These are phyloP conservation scores for Aspergillus udagawae DNA, from an alignment of 2,329 filamentous ascomycete species.

Conservation along the genomic window DNA sequence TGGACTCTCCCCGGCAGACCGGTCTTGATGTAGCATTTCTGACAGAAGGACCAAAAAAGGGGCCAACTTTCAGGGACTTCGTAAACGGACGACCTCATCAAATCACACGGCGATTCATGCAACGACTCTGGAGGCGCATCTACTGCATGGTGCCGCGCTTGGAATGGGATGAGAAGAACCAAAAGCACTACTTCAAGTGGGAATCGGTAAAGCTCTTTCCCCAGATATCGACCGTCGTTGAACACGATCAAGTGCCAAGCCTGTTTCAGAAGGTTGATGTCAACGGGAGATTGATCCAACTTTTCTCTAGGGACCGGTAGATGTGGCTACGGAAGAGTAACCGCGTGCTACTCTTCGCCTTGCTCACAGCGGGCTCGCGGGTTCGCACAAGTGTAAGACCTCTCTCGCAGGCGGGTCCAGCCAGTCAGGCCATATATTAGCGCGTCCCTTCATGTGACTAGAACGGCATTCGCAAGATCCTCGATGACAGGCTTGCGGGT, in stretches of 20 bases:
- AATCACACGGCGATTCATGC: conserved; percentile 39
- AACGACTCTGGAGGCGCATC: conserved; percentile 34
- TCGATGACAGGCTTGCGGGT: neutral
- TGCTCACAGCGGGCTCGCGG: neutral
- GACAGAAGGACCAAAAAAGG: conserved; percentile 34
- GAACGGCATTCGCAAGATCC: neutral
- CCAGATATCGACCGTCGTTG: neutral
- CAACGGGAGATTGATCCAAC: neutral
- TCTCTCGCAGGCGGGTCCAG: neutral
- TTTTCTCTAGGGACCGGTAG: neutral
- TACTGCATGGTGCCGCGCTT: conserved; percentile 30
- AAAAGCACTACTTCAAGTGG: conserved; percentile 29
- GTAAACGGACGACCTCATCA: conserved; percentile 36
- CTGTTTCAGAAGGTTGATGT: neutral
- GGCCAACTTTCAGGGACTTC: conserved; percentile 30
- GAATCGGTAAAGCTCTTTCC: conserved; percentile 17
- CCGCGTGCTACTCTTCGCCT: neutral
- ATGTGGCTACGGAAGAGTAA: neutral
- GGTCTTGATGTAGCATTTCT: conserved; percentile 26
- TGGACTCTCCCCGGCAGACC: neutral
- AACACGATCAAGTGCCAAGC: neutral
- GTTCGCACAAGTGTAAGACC: neutral
- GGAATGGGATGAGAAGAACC: conserved; percentile 15
- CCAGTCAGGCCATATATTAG: neutral
- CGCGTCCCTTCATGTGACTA: neutral